Conservation (phyloP, 345 rosid species). For the Nasturtium officinale region DNA sequence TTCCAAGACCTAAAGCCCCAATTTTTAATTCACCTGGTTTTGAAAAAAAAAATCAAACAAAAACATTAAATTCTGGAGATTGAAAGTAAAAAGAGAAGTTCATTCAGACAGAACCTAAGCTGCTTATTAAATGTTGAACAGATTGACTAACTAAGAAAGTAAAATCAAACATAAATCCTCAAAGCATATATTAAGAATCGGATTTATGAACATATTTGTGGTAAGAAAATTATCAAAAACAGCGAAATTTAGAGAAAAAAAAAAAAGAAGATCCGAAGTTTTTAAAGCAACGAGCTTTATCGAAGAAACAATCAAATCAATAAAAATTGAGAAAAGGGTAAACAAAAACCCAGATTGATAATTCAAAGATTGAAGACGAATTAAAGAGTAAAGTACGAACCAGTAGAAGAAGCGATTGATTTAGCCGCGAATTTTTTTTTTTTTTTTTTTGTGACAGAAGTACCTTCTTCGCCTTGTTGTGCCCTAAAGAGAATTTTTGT, state of each 20-base stretch:
- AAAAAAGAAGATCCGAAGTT: conserved; percentile 21
- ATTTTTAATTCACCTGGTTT: conserved; percentile 16
- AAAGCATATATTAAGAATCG: neutral
- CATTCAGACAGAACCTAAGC: neutral
- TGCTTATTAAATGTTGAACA: neutral
- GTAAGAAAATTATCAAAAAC: neutral
- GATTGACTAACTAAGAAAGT: conserved; percentile 26
- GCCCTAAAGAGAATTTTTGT: conserved; percentile 37
- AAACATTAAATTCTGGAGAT: neutral
- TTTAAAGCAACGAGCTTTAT: neutral
- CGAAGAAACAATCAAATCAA: conserved; percentile 9
- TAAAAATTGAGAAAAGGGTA: conserved; percentile 7
- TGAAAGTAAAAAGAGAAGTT: neutral
- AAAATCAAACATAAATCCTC: neutral
- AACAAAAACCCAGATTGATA: neutral
- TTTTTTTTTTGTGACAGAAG: neutral
- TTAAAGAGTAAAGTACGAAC: conserved; percentile 28
- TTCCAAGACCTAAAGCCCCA: neutral
- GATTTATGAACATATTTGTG: neutral
- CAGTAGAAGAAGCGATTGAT: conserved; percentile 36
- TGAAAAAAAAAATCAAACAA: conserved; percentile 11
- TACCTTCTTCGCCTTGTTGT: conserved; percentile 12
- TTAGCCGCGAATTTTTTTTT: conserved; percentile 23
- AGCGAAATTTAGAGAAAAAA: neutral
- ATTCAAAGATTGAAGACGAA: conserved; percentile 17